Percentiles rank a stretch among this genome's conserved stretches.
Evolutionary conservation across 352 stramenopile species (phyloP).

Genomic region (Phytophthora cactorum): DNA sequence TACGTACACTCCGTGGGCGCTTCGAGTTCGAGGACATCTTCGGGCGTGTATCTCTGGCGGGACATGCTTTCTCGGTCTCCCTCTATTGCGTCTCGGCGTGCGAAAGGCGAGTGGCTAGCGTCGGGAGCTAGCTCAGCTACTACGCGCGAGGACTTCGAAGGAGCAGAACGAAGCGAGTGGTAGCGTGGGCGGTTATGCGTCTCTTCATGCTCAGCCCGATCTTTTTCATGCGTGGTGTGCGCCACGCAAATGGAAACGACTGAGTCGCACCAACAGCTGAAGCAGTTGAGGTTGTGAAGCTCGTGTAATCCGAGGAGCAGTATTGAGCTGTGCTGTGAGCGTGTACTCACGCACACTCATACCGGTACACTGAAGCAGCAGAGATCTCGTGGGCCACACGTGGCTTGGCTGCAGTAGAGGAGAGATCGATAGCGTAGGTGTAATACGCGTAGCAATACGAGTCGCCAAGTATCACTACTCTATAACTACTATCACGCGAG

Average conservation of each 20-base stretch:
- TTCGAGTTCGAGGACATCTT: constrained; percentile 85
- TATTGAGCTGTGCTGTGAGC: neutral
- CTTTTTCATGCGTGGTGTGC: constrained; percentile 32
- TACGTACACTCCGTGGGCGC: constrained; percentile 74
- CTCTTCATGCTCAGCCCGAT: constrained; percentile 30
- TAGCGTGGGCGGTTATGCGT: constrained; percentile 28
- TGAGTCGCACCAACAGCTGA: neutral
- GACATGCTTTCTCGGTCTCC: constrained; percentile 41
- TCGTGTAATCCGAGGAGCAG: neutral
- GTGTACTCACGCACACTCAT: neutral
- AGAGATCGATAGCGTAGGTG: constrained; percentile 3
- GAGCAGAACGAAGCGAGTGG: neutral
- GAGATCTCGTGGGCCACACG: constrained; percentile 1
- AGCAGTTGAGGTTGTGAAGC: constrained; percentile 13
- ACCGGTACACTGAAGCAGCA: neutral
- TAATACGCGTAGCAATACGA: neutral
- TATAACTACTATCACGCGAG: constrained; percentile 23
- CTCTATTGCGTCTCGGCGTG: constrained; percentile 16
- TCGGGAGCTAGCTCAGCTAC: constrained; percentile 7
- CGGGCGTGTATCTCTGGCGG: constrained; percentile 80
- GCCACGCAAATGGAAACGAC: constrained; percentile 22
- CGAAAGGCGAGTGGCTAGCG: constrained; percentile 22
- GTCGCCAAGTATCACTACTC: neutral
- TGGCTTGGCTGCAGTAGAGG: constrained; percentile 30
- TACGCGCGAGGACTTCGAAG: constrained; percentile 8